Percentiles rank a stretch among this genome's conserved stretches.
Conservation (phyloP, 2,329 filamentous ascomycete species). For the Ceratocystis cacaofunesta region DNA sequence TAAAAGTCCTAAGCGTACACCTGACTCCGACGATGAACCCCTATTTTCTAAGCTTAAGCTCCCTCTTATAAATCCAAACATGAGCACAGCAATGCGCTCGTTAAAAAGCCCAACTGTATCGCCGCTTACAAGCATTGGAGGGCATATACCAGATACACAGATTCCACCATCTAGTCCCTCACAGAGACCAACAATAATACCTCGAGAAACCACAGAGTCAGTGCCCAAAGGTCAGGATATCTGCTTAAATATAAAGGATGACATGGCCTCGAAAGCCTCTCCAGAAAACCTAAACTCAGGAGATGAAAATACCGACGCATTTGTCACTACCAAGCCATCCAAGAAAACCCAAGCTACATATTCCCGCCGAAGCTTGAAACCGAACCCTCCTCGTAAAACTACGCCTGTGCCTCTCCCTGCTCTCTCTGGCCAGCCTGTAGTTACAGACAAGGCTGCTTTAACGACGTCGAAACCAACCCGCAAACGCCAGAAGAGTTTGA, state of each 20-base stretch:
- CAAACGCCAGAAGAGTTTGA: not conserved
- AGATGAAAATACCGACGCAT: not conserved
- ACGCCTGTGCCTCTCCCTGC: constrained; percentile 6
- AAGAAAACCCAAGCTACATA: constrained; percentile 6
- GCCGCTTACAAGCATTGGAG: constrained; percentile 8
- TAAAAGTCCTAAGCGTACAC: not conserved
- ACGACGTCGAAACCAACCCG: not conserved
- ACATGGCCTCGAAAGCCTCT: not conserved
- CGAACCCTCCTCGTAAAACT: constrained; percentile 1
- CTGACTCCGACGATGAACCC: constrained; percentile 1
- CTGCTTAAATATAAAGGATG: not conserved
- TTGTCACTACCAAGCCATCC: not conserved
- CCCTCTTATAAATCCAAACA: not conserved
- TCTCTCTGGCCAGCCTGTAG: not conserved
- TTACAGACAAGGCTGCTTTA: not conserved
- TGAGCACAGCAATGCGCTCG: not conserved
- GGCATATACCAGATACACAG: constrained; percentile 14
- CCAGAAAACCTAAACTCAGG: not conserved
- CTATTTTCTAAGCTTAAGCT: constrained; percentile 10
- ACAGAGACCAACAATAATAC: not conserved
- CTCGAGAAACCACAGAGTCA: not conserved
- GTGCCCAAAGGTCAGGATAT: not conserved
- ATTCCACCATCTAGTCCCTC: not conserved
- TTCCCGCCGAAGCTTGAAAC: not conserved
- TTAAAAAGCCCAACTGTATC: constrained; percentile 13